Evolutionary conservation across 1,284 basidiomycete species (phyloP), one percentile per base, ranked within the genome.

Genomic region (Inonotus obliquus): DNA sequence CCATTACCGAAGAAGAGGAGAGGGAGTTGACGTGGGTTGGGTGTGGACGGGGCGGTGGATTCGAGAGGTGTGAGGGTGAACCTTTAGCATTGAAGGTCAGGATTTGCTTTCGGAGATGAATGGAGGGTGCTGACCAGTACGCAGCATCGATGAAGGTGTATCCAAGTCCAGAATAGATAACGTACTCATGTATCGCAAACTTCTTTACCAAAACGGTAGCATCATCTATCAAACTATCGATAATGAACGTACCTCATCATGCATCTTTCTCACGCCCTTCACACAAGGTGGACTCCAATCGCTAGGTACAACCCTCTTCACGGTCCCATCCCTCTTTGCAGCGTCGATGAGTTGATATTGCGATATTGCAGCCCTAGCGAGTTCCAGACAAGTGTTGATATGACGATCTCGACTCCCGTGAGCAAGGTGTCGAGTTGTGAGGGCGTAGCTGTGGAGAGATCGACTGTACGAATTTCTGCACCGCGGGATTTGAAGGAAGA

Each of bases 111-210:
- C n/a, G n/a, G n/a, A n/a, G 38, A 39, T 10, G 6, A 14, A 38
- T 7, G n/a, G 38, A 38, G 17, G 27, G 53, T n/a, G 37, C 57
- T 54, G 35, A 64, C 63, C 63, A 65, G 45, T 56, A 61, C 2
- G 63, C 65, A 21, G 64, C 56, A 45, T 64, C 63, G 17, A 65
- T 59, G 37, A 65, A 62, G 21, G 65, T 65, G 29, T 65, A 62
- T 11, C 51, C 51, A 10, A 65, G 10, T 3, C 65, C 65, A 27
- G 47, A n/a, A 2, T 59, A 45, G 21, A 54, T 57, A 35, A 65
- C 41, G 27, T 56, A 62, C 7, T 63, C 52, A 4, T 44, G 63
- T 2, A 62, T 57, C 4, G 1, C 48, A 11, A 53, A 27, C 62
- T 65, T 65, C 65, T 65, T 10, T 17, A 4, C n/a, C n/a, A 23